Conservation (phyloP, 2,329 filamentous ascomycete species). For the Atkinsonella texensis region DNA sequence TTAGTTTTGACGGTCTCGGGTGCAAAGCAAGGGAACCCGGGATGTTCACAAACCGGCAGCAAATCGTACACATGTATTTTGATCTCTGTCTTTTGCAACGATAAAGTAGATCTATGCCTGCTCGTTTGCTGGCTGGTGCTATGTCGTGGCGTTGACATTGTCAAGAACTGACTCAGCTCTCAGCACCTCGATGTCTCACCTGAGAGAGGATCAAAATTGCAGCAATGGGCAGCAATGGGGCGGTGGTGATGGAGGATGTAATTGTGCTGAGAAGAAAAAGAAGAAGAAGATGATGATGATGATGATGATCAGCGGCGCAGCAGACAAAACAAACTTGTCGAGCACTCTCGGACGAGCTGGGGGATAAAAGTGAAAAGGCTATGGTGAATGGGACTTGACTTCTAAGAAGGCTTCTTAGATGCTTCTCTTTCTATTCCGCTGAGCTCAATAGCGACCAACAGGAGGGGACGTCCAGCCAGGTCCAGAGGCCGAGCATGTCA, state of each 20-base stretch:
- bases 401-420: background rate
- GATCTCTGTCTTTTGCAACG: slow-evolving; percentile 60
- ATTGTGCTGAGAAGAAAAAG: background rate
- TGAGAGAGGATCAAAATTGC: background rate
- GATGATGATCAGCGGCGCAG: background rate
- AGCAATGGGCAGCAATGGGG: background rate
- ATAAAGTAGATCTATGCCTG: slow-evolving; percentile 52
- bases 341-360: background rate
- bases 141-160: slow-evolving; percentile 18
- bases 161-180: background rate
- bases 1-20: background rate
- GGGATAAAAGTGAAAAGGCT: background rate
- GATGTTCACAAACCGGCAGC: slow-evolving; percentile 43
- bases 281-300: background rate
- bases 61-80: slow-evolving; percentile 70
- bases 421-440: background rate
- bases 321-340: background rate
- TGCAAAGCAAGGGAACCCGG: background rate
- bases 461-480: slow-evolving; percentile 3
- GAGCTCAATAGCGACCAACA: background rate
- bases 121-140: slow-evolving; percentile 14
- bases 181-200: background rate
- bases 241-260: background rate
- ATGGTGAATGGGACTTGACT: background rate
- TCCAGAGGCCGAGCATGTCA: background rate